Evolutionary conservation across 2,329 filamentous ascomycete species (phyloP).

Genomic region (Xylaria arbuscula): DNA sequence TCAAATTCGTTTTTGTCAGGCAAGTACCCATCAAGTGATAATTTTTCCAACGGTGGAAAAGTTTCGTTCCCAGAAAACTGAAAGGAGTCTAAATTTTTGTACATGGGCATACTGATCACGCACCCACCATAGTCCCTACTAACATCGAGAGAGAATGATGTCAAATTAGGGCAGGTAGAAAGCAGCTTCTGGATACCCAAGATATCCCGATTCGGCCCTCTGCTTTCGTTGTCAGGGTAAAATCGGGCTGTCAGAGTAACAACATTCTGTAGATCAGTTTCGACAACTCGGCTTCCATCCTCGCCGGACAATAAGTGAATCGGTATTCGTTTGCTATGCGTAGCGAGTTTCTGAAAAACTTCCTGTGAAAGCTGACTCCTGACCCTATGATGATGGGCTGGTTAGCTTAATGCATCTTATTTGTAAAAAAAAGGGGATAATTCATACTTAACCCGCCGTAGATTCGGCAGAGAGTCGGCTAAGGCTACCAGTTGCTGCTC

Average conservation of each 20-base stretch:
- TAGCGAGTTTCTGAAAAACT: not conserved
- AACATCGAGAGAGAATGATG: slow-evolving; percentile 8
- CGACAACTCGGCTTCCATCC: slow-evolving; percentile 13
- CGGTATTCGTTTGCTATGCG: slow-evolving; percentile 10
- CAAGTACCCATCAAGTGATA: slow-evolving; percentile 21
- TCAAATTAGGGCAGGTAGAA: slow-evolving; percentile 33
- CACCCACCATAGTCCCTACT: slow-evolving; percentile 23
- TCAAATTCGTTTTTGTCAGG: not conserved
- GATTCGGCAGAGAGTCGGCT: slow-evolving; percentile 26
- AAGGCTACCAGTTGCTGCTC: slow-evolving; percentile 20
- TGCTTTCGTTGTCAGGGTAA: not conserved
- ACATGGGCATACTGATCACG: not conserved
- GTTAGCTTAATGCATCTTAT: slow-evolving; percentile 2
- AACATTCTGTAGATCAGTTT: slow-evolving; percentile 16
- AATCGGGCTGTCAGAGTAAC: slow-evolving; percentile 1
- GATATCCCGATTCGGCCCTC: slow-evolving; percentile 17
- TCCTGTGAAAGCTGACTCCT: slow-evolving; percentile 2
- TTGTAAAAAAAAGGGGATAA: not conserved
- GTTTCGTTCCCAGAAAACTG: slow-evolving; percentile 16
- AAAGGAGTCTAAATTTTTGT: slow-evolving; percentile 1
- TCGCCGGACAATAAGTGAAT: slow-evolving; percentile 22
- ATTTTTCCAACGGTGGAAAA: slow-evolving; percentile 27
- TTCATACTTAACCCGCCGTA: slow-evolving; percentile 25
- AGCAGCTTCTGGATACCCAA: slow-evolving; percentile 22
- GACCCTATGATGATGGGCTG: slow-evolving; percentile 5